Evolutionary conservation across 352 stramenopile species (phyloP), one percentile per base, ranked within the genome.

Genomic region (Elongisporangium anandrum): DNA sequence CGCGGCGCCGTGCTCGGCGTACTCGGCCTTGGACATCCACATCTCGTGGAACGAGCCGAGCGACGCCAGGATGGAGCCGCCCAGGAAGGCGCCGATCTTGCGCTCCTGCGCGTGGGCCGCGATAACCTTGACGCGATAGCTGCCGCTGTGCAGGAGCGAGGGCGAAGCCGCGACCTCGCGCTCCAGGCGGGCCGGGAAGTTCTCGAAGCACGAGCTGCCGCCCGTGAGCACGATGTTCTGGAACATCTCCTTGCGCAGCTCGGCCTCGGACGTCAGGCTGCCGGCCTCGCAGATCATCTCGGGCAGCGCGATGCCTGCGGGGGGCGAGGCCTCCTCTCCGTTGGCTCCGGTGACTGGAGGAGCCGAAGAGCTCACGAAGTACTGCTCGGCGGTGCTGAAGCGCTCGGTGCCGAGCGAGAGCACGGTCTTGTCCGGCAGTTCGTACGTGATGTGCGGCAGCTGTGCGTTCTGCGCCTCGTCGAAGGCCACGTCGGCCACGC

Each of bases 11-110:
- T 96, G 93, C 77, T 99, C 97, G 21, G 98, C 97, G 64, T 99
- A 99, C 77, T 99, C 97, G n/a, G 85, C 83, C 74, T 98, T 99
- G 38, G 94, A 98, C 65, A 99, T 97, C 96, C 96, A 99, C 96
- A 99, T 99, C 63, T 99, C 94, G 68, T 98, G 92, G 79, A 99
- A 99, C 39, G 90, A 98, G 15, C 94, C 96, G 51, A 99, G 80
- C 34, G 93, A 99, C 15, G 85, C 95, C 22, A 99, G 66, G 75
- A 99, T 99, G 50, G 96, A 99, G 7, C 96, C 97, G 54, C 97
- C 97, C 20, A 99, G 60, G 23, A 90, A 94, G 26, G 80, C 70
- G 17, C 82, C 80, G 52, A 92, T 70, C 26, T 77, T 82, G 39
- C 85, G 79, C 59, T 94, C 82, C 26, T 85, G 74, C 1, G 68